Evolutionary conservation across 768 basidiomycete species (phyloP).

Genomic region (Gloeophyllum trabeum): DNA sequence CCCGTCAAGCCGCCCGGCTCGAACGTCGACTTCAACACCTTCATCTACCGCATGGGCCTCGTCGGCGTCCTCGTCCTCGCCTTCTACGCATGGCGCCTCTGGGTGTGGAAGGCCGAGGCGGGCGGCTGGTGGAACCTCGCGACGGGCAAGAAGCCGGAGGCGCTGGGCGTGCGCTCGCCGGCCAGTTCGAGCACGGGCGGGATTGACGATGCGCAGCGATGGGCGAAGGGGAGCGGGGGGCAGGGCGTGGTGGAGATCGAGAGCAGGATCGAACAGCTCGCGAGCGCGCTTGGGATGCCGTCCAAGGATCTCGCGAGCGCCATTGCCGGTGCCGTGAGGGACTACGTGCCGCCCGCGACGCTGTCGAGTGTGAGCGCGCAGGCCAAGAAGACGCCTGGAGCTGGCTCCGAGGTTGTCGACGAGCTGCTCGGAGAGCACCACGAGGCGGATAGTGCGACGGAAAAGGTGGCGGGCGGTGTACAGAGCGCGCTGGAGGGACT

Average conservation of each 20-base stretch:
- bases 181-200: constrained; percentile 4
- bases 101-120: constrained; percentile 38
- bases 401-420: constrained; percentile 10
- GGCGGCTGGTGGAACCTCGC: constrained; percentile 54
- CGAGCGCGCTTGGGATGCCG: constrained; percentile 49
- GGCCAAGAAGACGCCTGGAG: constrained; percentile 26
- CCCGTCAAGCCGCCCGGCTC: constrained; percentile 33
- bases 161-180: constrained; percentile 6
- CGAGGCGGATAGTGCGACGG: not conserved
- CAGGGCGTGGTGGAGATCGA: constrained; percentile 32
- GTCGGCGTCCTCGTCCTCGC: constrained; percentile 29
- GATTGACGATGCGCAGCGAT: constrained; percentile 4
- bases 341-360: constrained; percentile 49
- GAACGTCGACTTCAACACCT: constrained; percentile 28
- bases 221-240: constrained; percentile 1
- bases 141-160: constrained; percentile 25
- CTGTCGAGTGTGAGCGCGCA: constrained; percentile 35
- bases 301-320: constrained; percentile 51
- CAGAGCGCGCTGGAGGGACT: not conserved
- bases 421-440: constrained; percentile 1
- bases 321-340: constrained; percentile 46
- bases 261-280: constrained; percentile 45
- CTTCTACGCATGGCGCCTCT: constrained; percentile 39
- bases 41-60: constrained; percentile 38
- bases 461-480: not conserved